Conservation (phyloP, 2,329 filamentous ascomycete genomes). For the Talaromyces sp. region DNA sequence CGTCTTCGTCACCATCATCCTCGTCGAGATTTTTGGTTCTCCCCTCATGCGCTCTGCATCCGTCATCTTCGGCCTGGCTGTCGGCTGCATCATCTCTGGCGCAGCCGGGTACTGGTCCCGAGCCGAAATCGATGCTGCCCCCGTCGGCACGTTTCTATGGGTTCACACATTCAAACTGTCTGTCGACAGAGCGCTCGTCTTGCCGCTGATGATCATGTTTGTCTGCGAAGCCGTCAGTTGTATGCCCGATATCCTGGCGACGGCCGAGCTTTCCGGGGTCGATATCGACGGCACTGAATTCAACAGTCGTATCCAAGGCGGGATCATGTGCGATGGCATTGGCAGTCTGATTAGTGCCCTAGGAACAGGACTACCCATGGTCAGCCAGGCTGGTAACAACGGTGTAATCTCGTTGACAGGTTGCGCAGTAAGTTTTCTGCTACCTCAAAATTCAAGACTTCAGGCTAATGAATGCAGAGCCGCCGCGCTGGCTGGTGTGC, state of each 20-base stretch:
- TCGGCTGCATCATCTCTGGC: conserved; percentile 74
- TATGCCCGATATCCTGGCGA: conserved; percentile 52
- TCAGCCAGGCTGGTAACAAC: conserved; percentile 79
- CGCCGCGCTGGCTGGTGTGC: conserved; percentile 75
- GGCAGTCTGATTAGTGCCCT: conserved; percentile 72
- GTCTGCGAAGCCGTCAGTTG: conserved; percentile 75
- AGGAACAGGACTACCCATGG: conserved; percentile 77
- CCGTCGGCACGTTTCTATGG: conserved; percentile 63
- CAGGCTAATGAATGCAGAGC: conserved; percentile 45
- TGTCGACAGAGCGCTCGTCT: conserved; percentile 34
- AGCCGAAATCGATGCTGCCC: conserved; percentile 68
- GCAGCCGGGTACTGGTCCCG: conserved; percentile 75
- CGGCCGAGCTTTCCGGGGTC: conserved; percentile 14
- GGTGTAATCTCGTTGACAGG: conserved; percentile 78
- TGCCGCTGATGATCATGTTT: conserved; percentile 67
- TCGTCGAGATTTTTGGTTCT: conserved; percentile 76
- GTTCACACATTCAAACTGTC: conserved; percentile 15
- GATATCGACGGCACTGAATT: conserved; percentile 17
- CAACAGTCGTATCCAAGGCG: conserved; percentile 16
- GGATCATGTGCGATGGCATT: conserved; percentile 64
- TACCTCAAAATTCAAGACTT: too few species aligned
- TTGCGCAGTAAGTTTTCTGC: conserved; percentile 53
- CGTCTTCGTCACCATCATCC: conserved; percentile 74
- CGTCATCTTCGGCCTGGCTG: conserved; percentile 69
- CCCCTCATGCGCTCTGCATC: conserved; percentile 81